Conservation (phyloP, 78 protist genomes). For the Creolimax fragrantissima region DNA sequence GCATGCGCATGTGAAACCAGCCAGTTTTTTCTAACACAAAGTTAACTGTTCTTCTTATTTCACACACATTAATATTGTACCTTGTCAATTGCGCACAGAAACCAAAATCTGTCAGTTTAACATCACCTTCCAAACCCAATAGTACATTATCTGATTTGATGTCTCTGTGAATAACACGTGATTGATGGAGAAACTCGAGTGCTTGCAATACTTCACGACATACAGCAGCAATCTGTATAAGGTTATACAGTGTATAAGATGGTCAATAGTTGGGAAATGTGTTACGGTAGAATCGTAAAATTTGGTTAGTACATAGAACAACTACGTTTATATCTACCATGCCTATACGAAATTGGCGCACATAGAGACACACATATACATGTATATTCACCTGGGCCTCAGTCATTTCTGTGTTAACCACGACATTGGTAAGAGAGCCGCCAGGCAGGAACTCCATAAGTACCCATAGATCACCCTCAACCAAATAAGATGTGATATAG, state of each 20-base stretch:
- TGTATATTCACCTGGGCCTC: slow-evolving; percentile 52
- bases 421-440: slow-evolving; percentile 69
- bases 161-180: slow-evolving; percentile 52
- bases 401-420: slow-evolving; percentile 22
- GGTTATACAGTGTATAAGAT: background rate
- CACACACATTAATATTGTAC: background rate
- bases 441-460: slow-evolving; percentile 84
- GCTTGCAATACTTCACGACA: slow-evolving; percentile 32
- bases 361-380: background rate
- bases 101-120: slow-evolving; percentile 70
- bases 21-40: too few species aligned
- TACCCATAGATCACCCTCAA: slow-evolving; percentile 63
- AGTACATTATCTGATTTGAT: slow-evolving; percentile 56
- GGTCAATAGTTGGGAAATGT: too few species aligned
- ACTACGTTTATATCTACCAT: background rate
- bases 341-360: background rate
- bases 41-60: background rate
- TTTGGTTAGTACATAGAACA: background rate
- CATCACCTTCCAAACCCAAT: slow-evolving; percentile 38
- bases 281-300: too few species aligned
- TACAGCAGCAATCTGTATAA: slow-evolving; percentile 21
- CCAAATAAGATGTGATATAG: slow-evolving; percentile 52
- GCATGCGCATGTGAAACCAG: too few species aligned
- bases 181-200: slow-evolving; percentile 32
- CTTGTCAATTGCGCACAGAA: slow-evolving; percentile 54